phyloP scores from a whole-genome alignment of 2,329 filamentous ascomycete species.

The Graphiopsis chlorocephala region DNA sequence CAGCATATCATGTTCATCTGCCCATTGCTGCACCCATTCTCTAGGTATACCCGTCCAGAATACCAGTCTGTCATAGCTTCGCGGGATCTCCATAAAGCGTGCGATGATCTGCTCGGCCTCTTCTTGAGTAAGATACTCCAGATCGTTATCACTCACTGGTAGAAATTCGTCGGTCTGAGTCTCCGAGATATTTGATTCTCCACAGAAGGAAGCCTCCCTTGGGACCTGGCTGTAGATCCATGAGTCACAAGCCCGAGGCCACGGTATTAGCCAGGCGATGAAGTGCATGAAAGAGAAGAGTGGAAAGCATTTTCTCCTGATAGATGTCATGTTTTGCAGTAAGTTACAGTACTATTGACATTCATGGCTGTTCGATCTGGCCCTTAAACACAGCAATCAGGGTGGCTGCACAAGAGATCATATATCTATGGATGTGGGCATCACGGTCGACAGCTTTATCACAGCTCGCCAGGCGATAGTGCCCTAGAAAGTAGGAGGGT shows the following conservation, averaged over 20 bases:
- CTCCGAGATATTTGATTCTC: not conserved
- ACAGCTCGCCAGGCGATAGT: not conserved
- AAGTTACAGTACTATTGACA: not conserved
- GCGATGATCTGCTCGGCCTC: constrained; percentile 2
- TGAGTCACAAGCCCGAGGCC: constrained; percentile 1
- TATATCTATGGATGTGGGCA: not conserved
- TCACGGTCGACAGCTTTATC: not conserved
- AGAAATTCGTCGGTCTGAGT: not conserved
- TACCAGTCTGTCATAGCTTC: constrained; percentile 2
- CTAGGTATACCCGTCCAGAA: constrained; percentile 11
- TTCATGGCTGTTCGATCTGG: not conserved
- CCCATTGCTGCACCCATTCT: constrained; percentile 7
- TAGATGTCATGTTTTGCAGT: constrained; percentile 1
- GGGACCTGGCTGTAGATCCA: not conserved
- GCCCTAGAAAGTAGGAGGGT: not conserved
- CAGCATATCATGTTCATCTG: constrained; percentile 6
- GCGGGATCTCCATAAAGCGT: not conserved
- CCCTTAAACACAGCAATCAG: constrained; percentile 1
- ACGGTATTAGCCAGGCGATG: constrained; percentile 3
- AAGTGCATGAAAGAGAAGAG: constrained; percentile 7
- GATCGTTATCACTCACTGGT: not conserved
- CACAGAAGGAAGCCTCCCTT: not conserved
- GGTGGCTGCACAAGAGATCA: constrained; percentile 3
- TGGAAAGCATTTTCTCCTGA: constrained; percentile 1
- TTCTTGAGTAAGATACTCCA: constrained; percentile 3